phyloP scores from a whole-genome alignment of 345 rosid species.

The Pelargonium nanum region DNA sequence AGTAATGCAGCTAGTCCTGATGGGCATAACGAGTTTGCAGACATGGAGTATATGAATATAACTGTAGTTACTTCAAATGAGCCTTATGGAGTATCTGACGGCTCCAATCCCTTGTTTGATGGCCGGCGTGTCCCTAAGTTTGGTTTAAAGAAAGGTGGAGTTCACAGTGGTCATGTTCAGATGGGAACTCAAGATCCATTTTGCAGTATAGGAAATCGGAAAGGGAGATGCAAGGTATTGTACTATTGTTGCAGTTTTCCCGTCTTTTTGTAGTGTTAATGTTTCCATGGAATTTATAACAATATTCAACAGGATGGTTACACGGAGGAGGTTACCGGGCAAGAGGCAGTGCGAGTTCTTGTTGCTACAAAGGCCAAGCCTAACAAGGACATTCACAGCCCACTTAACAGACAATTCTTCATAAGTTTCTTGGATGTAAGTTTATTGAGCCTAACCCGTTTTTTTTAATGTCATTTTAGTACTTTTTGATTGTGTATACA shows the following conservation, averaged over 20 bases:
- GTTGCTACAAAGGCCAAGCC: slow-evolving; percentile 74
- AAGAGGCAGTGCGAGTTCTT: slow-evolving; percentile 58
- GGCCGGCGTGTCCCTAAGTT: slow-evolving; percentile 49
- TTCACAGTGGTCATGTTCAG: slow-evolving; percentile 89
- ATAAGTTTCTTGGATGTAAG: slow-evolving; percentile 76
- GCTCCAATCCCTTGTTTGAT: slow-evolving; percentile 76
- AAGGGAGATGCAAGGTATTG: slow-evolving; percentile 73
- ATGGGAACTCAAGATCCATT: slow-evolving; percentile 54
- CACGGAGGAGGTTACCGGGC: slow-evolving; percentile 49
- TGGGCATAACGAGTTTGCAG: slow-evolving; percentile 68
- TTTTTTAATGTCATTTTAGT: too few relatives aligned
- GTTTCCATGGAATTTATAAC: not conserved
- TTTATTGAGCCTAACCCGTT: not conserved
- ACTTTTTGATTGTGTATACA: too few relatives aligned
- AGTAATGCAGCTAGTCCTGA: slow-evolving; percentile 19
- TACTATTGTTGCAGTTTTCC: not conserved
- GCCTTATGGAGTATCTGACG: slow-evolving; percentile 61
- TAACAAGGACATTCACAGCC: slow-evolving; percentile 29
- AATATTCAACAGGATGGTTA: slow-evolving; percentile 56
- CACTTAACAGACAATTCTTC: slow-evolving; percentile 55
- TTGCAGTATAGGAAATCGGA: slow-evolving; percentile 40
- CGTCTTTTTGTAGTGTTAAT: not conserved
- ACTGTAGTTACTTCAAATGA: slow-evolving; percentile 73
- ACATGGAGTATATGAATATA: slow-evolving; percentile 78
- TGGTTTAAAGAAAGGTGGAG: slow-evolving; percentile 41